Evolutionary conservation across 2,329 filamentous ascomycete species (phyloP).

Genomic region (Sporothrix inflata): DNA sequence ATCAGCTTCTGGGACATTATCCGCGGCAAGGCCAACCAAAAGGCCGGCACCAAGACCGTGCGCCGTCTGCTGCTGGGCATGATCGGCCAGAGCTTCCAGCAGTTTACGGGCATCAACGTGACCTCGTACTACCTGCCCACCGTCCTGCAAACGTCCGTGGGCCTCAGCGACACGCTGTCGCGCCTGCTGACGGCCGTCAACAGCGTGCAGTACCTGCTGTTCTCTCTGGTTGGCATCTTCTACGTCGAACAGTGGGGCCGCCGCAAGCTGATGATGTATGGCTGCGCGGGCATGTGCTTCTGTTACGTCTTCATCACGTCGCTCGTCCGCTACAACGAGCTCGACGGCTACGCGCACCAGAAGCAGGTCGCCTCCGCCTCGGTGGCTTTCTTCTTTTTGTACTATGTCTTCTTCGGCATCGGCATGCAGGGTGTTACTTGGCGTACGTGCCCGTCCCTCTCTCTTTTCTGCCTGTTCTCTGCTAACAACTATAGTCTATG

Average conservation of each 20-base stretch:
- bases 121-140: constrained; percentile 46
- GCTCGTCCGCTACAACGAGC: constrained; percentile 55
- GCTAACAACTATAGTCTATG: constrained; percentile 56
- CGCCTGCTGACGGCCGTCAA: constrained; percentile 46
- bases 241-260: constrained; percentile 35
- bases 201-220: constrained; percentile 34
- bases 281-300: constrained; percentile 55
- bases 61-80: constrained; percentile 35
- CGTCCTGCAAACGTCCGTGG: constrained; percentile 56
- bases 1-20: constrained; percentile 33
- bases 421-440: constrained; percentile 60
- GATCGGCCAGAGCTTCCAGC: constrained; percentile 46
- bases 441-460: constrained; percentile 39
- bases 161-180: constrained; percentile 52
- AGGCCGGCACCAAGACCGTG: constrained; percentile 48
- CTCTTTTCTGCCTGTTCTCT: constrained; percentile 35
- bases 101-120: constrained; percentile 41
- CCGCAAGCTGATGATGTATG: constrained; percentile 44
- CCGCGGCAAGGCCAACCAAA: constrained; percentile 31
- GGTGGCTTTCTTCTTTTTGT: constrained; percentile 52
- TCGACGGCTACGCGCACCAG: constrained; percentile 38
- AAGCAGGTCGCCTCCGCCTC: constrained; percentile 41
- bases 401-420: constrained; percentile 57
- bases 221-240: constrained; percentile 33
- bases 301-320: constrained; percentile 43